Conservation (phyloP, 2,329 filamentous ascomycete species). For the Trichoderma arundinaceum region DNA sequence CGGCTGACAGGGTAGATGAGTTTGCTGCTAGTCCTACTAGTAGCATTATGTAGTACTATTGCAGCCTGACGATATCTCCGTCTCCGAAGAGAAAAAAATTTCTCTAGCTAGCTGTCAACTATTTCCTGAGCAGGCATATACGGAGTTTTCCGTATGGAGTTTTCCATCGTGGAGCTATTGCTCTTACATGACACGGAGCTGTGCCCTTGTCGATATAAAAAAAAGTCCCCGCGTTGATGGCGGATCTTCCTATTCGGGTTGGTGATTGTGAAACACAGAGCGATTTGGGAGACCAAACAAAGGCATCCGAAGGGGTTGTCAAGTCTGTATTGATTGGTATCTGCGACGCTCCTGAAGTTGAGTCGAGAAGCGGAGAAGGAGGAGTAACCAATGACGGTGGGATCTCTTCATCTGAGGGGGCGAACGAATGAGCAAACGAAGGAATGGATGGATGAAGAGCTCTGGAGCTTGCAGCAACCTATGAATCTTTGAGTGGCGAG, state of each 20-base stretch:
- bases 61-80: too few relatives aligned
- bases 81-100: too few relatives aligned
- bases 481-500: not conserved
- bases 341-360: constrained; percentile 23
- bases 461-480: not conserved
- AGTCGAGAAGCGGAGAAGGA: not conserved
- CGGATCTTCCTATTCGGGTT: constrained; percentile 11
- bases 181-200: not conserved
- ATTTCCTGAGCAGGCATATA: not conserved
- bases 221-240: constrained; percentile 5
- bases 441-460: not conserved
- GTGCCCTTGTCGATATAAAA: not conserved
- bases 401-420: not conserved
- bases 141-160: not conserved
- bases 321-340: not conserved
- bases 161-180: not conserved
- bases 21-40: not conserved
- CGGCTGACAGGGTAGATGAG: not conserved
- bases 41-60: too few relatives aligned
- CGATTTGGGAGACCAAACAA: not conserved
- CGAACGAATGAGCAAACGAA: not conserved
- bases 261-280: constrained; percentile 10
- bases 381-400: not conserved
- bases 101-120: not conserved
- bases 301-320: not conserved